These are phyloP conservation scores for Fusarium agapanthi DNA, from an alignment of 2,329 filamentous ascomycete species.

Conservation along the genomic window DNA sequence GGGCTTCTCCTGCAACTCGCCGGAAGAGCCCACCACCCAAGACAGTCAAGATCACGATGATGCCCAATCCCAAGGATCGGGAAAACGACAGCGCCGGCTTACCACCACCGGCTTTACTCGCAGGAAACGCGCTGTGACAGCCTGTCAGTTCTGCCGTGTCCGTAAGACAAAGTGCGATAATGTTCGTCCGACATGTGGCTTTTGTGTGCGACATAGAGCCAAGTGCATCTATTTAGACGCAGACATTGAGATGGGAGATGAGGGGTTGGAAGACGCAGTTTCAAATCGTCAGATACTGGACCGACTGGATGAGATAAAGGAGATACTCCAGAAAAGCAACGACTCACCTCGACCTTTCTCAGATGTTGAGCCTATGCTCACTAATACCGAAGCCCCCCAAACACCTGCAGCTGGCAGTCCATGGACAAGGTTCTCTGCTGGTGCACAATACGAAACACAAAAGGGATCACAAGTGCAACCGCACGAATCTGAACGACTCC, in stretches of 20 bases:
- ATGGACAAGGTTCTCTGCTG: not conserved
- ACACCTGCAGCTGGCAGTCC: not conserved
- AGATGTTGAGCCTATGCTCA: not conserved
- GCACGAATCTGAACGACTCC: not conserved
- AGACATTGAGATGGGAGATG: not conserved
- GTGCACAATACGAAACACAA: not conserved
- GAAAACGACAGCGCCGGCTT: not conserved
- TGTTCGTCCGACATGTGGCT: slow-evolving; percentile 14
- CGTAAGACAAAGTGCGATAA: slow-evolving; percentile 28
- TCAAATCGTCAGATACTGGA: slow-evolving; percentile 5
- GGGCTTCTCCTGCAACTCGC: not conserved
- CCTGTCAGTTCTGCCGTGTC: slow-evolving; percentile 29
- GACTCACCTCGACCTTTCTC: not conserved
- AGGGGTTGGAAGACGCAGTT: not conserved
- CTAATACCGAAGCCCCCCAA: not conserved
- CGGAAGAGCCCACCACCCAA: not conserved
- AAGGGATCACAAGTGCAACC: not conserved
- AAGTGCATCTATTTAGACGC: slow-evolving; percentile 2
- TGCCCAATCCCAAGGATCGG: not conserved
- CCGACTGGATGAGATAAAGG: slow-evolving; percentile 7
- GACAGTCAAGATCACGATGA: not conserved
- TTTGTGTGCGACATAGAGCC: slow-evolving; percentile 14
- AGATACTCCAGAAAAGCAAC: not conserved
- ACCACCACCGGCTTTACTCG: slow-evolving; percentile 3
- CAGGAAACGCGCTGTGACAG: slow-evolving; percentile 15